A percentile compares a stretch with the other conserved stretches of the same genome.
phyloP scores from a whole-genome alignment of 495 filamentous ascomycete species.

The Pyrenopolyporus hunteri region DNA sequence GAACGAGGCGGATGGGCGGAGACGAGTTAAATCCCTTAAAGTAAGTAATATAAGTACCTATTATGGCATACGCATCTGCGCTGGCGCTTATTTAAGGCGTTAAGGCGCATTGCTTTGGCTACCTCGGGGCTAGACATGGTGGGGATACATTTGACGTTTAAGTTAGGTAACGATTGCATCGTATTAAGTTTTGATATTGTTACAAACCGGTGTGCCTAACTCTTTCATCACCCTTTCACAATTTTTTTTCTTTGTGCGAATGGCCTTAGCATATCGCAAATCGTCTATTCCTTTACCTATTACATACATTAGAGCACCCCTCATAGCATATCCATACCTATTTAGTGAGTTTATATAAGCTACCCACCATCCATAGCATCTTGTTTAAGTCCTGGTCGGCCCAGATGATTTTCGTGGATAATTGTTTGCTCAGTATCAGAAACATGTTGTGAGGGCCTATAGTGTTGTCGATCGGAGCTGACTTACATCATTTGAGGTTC shows the following conservation, averaged over 20 bases:
- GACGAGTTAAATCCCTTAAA: slow-evolving; percentile 2
- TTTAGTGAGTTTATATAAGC: too few species aligned
- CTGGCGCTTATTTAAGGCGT: background rate
- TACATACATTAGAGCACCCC: background rate
- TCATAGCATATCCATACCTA: background rate
- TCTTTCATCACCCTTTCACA: slow-evolving; percentile 3
- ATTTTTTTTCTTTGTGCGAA: background rate
- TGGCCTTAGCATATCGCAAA: background rate
- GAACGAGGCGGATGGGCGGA: slow-evolving; percentile 25
- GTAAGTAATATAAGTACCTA: too few species aligned
- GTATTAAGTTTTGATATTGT: background rate
- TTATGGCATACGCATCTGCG: too few species aligned
- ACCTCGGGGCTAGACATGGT: background rate
- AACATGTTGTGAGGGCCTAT: slow-evolving; percentile 9
- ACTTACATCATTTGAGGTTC: slow-evolving; percentile 37
- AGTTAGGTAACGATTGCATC: slow-evolving; percentile 26
- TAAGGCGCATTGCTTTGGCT: too few species aligned
- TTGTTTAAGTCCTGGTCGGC: background rate
- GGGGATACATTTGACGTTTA: slow-evolving; percentile 15
- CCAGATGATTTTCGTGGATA: background rate
- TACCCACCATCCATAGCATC: too few species aligned
- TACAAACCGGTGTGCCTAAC: background rate
- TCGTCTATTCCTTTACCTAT: background rate
- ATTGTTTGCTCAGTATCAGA: background rate
- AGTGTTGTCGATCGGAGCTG: slow-evolving; percentile 12